phyloP scores from a whole-genome alignment of 108 stramenopile species.

The Fragilaria crotonensis region DNA sequence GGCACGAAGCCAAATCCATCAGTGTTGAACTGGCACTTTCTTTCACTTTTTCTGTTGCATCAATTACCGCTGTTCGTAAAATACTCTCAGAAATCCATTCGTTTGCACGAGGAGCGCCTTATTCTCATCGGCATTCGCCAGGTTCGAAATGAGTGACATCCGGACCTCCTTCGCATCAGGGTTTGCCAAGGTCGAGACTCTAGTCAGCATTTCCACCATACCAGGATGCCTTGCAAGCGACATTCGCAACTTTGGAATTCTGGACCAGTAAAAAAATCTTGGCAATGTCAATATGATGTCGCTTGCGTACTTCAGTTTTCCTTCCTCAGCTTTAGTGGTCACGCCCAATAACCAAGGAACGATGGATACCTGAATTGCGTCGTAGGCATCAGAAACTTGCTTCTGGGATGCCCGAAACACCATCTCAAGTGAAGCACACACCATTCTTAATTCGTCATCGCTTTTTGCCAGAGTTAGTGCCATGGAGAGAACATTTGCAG shows the following conservation, averaged over 20 bases:
- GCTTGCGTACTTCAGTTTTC: constrained; percentile 40
- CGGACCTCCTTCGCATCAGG: constrained; percentile 50
- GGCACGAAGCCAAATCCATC: constrained; percentile 74
- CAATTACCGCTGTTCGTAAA: constrained; percentile 56
- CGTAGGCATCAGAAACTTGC: constrained; percentile 47
- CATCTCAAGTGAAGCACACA: constrained; percentile 74
- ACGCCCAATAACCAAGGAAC: constrained; percentile 49
- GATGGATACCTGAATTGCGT: constrained; percentile 47
- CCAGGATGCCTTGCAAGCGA: constrained; percentile 41
- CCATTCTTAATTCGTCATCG: constrained; percentile 66
- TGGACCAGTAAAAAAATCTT: constrained; percentile 54
- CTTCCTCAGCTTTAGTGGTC: constrained; percentile 51
- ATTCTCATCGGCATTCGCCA: constrained; percentile 73
- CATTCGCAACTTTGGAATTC: constrained; percentile 50
- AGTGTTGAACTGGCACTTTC: constrained; percentile 66
- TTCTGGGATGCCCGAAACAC: constrained; percentile 54
- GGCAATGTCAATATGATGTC: constrained; percentile 51
- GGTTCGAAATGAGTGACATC: constrained; percentile 61
- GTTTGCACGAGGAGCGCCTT: constrained; percentile 50
- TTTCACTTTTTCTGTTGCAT: constrained; percentile 48
- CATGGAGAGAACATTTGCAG: constrained; percentile 50
- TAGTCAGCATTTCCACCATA: constrained; percentile 45
- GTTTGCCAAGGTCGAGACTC: constrained; percentile 40
- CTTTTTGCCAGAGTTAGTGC: constrained; percentile 41
- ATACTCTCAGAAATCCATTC: constrained; percentile 43